These are phyloP conservation scores for Pseudocercospora cruenta DNA, from an alignment of 2,329 filamentous ascomycete genomes.

Conservation along the genomic window DNA sequence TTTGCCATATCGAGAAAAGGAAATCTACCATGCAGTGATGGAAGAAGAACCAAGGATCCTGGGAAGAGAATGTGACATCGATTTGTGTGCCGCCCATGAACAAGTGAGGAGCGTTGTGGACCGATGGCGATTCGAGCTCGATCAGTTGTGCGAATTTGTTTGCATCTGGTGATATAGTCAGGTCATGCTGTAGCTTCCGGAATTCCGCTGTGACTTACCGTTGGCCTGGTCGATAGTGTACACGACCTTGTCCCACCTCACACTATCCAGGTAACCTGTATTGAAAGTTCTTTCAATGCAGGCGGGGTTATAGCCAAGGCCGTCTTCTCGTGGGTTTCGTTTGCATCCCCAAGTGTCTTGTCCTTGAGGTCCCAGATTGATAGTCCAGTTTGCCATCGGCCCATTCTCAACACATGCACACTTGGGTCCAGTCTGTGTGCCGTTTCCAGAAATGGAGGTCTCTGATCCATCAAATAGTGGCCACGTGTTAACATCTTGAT, in stretches of 20 bases:
- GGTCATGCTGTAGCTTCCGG: not conserved
- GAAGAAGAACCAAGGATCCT: constrained; percentile 51
- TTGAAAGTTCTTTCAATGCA: constrained; percentile 23
- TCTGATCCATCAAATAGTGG: constrained; percentile 57
- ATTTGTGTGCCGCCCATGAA: constrained; percentile 23
- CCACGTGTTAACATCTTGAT: constrained; percentile 44
- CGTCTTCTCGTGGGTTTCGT: constrained; percentile 23
- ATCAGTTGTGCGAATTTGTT: constrained; percentile 20
- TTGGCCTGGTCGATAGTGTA: constrained; percentile 11
- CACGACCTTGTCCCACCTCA: constrained; percentile 23
- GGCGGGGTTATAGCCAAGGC: constrained; percentile 21
- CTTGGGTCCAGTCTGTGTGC: constrained; percentile 32
- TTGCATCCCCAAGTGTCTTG: constrained; percentile 19
- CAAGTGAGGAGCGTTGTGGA: constrained; percentile 19
- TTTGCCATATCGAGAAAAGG: constrained; percentile 54
- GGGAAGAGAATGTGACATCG: constrained; percentile 41
- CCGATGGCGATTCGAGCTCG: constrained; percentile 11
- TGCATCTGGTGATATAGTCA: constrained; percentile 34
- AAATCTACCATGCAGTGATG: constrained; percentile 54
- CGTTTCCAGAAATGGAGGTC: constrained; percentile 41
- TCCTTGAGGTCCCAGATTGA: constrained; percentile 26
- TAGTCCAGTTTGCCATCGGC: constrained; percentile 50
- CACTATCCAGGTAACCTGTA: constrained; percentile 3
- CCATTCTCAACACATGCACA: constrained; percentile 55
- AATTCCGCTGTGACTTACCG: not conserved